Conservation (phyloP, 345 rosid species). For the Hibiscus tridactylites region DNA sequence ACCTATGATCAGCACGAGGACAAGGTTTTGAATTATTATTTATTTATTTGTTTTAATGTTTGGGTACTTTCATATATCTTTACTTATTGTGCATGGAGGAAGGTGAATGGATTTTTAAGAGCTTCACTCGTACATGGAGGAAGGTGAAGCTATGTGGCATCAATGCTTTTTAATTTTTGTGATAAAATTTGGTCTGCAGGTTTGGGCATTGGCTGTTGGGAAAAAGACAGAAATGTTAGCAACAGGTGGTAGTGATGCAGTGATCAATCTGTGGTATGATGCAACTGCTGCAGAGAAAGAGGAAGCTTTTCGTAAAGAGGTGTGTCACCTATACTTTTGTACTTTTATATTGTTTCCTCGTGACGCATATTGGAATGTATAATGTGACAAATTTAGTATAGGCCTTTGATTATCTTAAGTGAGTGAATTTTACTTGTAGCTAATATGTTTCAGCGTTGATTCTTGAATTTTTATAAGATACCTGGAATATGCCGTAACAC, state of each 20-base stretch:
- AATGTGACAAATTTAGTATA: not conserved
- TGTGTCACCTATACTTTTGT: constrained; percentile 20
- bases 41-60: not conserved
- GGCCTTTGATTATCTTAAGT: not conserved
- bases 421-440: not conserved
- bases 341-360: not conserved
- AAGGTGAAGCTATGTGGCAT: not conserved
- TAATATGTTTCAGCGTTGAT: not conserved
- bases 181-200: constrained; percentile 30
- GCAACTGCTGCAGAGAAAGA: constrained; percentile 79
- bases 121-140: not conserved
- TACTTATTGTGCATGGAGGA: not conserved
- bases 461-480: not conserved
- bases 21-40: constrained; percentile 45
- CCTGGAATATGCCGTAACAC: too few species aligned
- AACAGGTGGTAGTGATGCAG: constrained; percentile 87
- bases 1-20: constrained; percentile 92
- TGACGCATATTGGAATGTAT: not conserved
- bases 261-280: constrained; percentile 81
- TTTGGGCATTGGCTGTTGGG: constrained; percentile 95
- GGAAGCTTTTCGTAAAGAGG: constrained; percentile 88
- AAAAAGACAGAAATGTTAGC: constrained; percentile 85
- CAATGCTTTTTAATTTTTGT: not conserved
- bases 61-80: not conserved
- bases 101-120: not conserved